Evolutionary conservation across 257 asterid species (phyloP).

Genomic region (Ballota nigra): DNA sequence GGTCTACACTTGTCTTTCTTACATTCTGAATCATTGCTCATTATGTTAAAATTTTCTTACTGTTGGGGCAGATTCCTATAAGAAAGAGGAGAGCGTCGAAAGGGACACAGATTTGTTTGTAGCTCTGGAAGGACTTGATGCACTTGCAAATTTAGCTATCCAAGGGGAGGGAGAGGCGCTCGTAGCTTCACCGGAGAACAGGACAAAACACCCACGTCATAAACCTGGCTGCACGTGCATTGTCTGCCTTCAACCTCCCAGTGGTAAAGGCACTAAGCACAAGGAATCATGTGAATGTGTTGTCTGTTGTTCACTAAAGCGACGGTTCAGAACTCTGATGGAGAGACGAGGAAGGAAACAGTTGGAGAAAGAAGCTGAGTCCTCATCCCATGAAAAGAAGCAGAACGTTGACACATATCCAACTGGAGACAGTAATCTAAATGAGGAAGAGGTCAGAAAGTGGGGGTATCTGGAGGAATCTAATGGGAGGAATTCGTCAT

Average conservation of each 20-base stretch:
- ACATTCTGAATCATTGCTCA: background rate
- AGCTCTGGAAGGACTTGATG: slow-evolving; percentile 66
- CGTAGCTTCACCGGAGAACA: slow-evolving; percentile 44
- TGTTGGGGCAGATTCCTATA: slow-evolving; percentile 47
- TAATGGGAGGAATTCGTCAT: slow-evolving; percentile 23
- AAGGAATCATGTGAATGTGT: slow-evolving; percentile 60
- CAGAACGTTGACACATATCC: slow-evolving; percentile 10
- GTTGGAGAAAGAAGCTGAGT: slow-evolving; percentile 49
- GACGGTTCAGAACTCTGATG: slow-evolving; percentile 59
- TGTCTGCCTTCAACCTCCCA: slow-evolving; percentile 85
- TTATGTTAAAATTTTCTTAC: background rate
- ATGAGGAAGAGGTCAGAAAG: slow-evolving; percentile 33
- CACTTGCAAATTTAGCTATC: slow-evolving; percentile 66
- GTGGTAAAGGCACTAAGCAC: slow-evolving; percentile 70
- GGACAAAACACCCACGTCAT: slow-evolving; percentile 75
- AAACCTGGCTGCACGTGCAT: slow-evolving; percentile 73
- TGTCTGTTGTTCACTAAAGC: slow-evolving; percentile 59
- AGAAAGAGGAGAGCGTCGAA: slow-evolving; percentile 38
- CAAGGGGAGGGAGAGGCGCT: slow-evolving; percentile 48
- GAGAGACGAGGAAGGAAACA: slow-evolving; percentile 57
- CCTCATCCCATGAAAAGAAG: slow-evolving; percentile 32
- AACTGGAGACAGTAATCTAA: slow-evolving; percentile 15
- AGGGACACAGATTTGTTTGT: slow-evolving; percentile 36
- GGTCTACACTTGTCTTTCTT: slow-evolving; percentile 34
- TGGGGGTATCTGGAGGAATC: slow-evolving; percentile 18